Conservation (phyloP, 2,329 filamentous ascomycete species). For the Cladosporium colombiae region DNA sequence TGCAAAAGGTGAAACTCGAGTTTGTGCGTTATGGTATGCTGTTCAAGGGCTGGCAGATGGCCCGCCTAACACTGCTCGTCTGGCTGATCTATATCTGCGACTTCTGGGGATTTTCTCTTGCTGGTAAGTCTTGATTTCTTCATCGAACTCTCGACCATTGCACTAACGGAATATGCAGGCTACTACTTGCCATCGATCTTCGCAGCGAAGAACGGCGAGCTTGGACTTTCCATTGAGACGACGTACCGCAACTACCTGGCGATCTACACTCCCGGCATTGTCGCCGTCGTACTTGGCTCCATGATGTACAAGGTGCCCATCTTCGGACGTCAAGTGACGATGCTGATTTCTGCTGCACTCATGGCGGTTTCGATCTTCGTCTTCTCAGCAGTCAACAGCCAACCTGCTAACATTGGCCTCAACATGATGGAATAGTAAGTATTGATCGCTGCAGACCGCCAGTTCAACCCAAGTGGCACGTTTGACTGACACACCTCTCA, state of each 20-base stretch:
- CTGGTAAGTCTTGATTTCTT: conserved; percentile 34
- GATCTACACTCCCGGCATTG: conserved; percentile 55
- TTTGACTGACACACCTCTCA: background rate
- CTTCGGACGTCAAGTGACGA: conserved; percentile 50
- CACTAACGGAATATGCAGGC: conserved; percentile 32
- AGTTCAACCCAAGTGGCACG: too few relatives aligned
- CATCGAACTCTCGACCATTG: background rate
- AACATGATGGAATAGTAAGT: conserved; percentile 51
- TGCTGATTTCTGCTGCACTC: conserved; percentile 46
- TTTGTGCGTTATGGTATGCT: conserved; percentile 47
- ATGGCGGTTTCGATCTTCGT: conserved; percentile 50
- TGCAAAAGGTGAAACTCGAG: conserved; percentile 43
- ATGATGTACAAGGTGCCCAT: conserved; percentile 50
- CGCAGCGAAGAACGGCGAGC: conserved; percentile 53
- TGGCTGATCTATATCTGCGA: conserved; percentile 56
- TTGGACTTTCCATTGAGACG: conserved; percentile 45
- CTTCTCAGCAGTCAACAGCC: conserved; percentile 47
- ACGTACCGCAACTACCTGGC: conserved; percentile 58
- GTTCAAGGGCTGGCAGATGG: conserved; percentile 46
- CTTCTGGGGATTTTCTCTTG: conserved; percentile 53
- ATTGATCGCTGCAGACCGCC: background rate
- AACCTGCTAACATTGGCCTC: conserved; percentile 51
- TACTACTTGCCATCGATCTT: conserved; percentile 54
- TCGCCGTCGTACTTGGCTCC: conserved; percentile 53
- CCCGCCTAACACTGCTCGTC: conserved; percentile 49